Evolutionary conservation across 2,329 filamentous ascomycete species (phyloP).

Genomic region (Stagonosporopsis tanaceti): DNA sequence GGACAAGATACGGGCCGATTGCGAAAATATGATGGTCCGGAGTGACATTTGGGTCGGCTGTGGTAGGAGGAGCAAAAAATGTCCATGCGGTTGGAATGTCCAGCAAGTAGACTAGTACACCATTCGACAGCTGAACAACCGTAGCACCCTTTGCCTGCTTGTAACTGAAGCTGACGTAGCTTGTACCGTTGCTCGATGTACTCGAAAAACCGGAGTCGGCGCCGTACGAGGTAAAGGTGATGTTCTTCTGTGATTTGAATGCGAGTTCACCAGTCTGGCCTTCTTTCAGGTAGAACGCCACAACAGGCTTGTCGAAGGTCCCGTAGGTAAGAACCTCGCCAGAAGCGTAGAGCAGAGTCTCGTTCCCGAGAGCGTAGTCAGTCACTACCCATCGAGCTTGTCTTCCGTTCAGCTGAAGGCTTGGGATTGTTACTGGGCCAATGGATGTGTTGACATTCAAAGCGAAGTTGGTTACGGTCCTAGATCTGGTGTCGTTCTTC

Average conservation of each 20-base stretch:
- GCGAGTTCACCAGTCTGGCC: slow-evolving; percentile 62
- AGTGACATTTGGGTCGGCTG: slow-evolving; percentile 54
- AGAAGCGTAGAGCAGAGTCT: slow-evolving; percentile 60
- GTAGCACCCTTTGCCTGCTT: slow-evolving; percentile 58
- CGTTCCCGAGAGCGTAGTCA: slow-evolving; percentile 59
- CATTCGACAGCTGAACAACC: slow-evolving; percentile 59
- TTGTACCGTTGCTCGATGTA: slow-evolving; percentile 25
- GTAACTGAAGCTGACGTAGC: slow-evolving; percentile 52
- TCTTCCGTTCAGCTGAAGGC: slow-evolving; percentile 60
- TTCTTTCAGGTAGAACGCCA: slow-evolving; percentile 60
- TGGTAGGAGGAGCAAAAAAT: slow-evolving; percentile 63
- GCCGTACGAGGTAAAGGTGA: slow-evolving; percentile 55
- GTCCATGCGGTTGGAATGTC: slow-evolving; percentile 63
- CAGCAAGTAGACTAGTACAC: slow-evolving; percentile 61
- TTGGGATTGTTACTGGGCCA: slow-evolving; percentile 54
- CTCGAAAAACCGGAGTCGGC: slow-evolving; percentile 46
- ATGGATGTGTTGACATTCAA: slow-evolving; percentile 58
- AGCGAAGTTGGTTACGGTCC: slow-evolving; percentile 55
- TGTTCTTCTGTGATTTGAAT: slow-evolving; percentile 52
- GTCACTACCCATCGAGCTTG: slow-evolving; percentile 65
- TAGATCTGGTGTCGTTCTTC: slow-evolving; percentile 57
- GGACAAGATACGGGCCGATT: slow-evolving; percentile 40
- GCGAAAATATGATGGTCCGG: slow-evolving; percentile 55
- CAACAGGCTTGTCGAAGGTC: slow-evolving; percentile 56
- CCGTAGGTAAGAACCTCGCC: slow-evolving; percentile 61